A percentile compares a stretch with the other conserved stretches of the same genome.
Evolutionary conservation across 306 rosid genomes (phyloP).

Genomic region (Gillenia trifoliata): DNA sequence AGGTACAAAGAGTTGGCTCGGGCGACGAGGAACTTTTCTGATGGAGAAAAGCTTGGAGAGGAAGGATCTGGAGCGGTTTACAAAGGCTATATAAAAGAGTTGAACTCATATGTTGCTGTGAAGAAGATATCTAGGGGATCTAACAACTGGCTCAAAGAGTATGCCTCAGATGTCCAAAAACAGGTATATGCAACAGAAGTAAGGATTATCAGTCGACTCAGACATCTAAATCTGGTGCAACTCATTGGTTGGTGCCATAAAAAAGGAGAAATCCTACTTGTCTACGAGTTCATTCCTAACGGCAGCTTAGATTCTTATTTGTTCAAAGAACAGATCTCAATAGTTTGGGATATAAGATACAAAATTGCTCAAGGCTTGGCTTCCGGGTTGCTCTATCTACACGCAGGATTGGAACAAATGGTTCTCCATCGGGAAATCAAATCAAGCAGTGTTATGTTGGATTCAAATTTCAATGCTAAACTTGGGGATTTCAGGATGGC

Average conservation of each 20-base stretch:
- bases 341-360: not conserved
- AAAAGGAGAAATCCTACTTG: not conserved
- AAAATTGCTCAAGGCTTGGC: not conserved
- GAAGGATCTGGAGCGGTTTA: not conserved
- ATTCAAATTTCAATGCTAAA: not conserved
- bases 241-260: not conserved
- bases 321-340: not conserved
- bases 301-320: not conserved
- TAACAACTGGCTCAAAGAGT: not conserved
- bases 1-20: not conserved
- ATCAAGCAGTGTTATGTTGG: not conserved
- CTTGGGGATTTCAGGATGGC: no score
- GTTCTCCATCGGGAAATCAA: not conserved
- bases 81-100: not conserved
- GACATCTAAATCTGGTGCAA: not conserved
- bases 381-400: not conserved
- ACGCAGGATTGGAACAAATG: not conserved
- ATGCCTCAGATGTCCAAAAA: no score
- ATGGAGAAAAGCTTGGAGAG: not conserved
- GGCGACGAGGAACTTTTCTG: not conserved
- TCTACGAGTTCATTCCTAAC: not conserved
- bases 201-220: not conserved
- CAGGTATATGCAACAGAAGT: no score
- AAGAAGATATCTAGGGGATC: not conserved
- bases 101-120: not conserved